Percentiles rank a stretch among this genome's conserved stretches.
Evolutionary conservation across 192 early-diverging fungal genomes (phyloP).

Genomic region (Oehlia diaphana): DNA sequence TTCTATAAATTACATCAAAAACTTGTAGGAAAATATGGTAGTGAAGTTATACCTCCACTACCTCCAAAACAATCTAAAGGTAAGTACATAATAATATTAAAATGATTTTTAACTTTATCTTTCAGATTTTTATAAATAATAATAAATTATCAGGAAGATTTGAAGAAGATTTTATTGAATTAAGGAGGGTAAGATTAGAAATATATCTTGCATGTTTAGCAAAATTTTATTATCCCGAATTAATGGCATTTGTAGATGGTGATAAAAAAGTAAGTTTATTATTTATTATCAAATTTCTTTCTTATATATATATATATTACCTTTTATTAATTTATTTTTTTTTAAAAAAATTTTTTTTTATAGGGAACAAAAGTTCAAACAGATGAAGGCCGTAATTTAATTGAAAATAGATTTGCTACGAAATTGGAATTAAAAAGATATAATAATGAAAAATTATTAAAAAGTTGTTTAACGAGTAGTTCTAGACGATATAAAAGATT

Average conservation of each 20-base stretch:
- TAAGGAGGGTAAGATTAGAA: not conserved
- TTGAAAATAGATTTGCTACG: not conserved
- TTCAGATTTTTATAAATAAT: no score
- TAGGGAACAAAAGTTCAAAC: not conserved
- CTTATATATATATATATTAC: no score
- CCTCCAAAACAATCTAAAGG: not conserved
- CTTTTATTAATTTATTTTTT: not conserved
- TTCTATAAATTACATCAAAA: constrained; percentile 1
- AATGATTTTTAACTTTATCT: not conserved
- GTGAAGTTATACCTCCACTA: not conserved
- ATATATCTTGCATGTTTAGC: not conserved
- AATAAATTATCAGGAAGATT: constrained; percentile 11
- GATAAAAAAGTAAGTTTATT: not conserved
- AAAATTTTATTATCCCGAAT: not conserved
- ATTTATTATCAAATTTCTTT: not conserved
- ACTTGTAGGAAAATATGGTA: not conserved
- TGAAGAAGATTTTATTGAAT: not conserved
- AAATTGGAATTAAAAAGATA: not conserved
- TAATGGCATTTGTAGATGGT: not conserved
- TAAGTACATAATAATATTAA: not conserved
- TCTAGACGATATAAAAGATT: not conserved
- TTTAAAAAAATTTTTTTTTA: not conserved
- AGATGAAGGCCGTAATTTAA: not conserved
- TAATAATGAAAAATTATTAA: not conserved
- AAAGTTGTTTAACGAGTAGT: not conserved